Conservation (phyloP, 2,329 filamentous ascomycete species). For the Aspergillus spinulosporus region DNA sequence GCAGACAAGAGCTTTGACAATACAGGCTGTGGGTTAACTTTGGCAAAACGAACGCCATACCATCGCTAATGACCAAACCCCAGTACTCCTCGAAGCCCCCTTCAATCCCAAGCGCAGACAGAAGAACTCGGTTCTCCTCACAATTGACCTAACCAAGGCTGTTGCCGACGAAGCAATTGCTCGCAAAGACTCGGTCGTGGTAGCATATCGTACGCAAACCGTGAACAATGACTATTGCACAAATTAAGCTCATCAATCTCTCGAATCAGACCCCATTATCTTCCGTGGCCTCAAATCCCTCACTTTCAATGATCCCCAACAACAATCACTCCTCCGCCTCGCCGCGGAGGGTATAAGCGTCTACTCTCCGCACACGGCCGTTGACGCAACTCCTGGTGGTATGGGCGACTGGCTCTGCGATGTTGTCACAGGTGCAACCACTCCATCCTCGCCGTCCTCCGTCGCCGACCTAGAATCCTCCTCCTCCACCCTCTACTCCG, state of each 20-base stretch:
- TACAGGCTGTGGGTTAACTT: slow-evolving; percentile 65
- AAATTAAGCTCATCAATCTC: slow-evolving; percentile 3
- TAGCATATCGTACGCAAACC: slow-evolving; percentile 74
- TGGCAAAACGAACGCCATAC: neutral
- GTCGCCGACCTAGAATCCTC: neutral
- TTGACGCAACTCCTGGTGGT: slow-evolving; percentile 81
- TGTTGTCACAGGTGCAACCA: slow-evolving; percentile 64
- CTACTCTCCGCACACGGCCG: slow-evolving; percentile 92
- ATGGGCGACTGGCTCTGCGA: slow-evolving; percentile 94
- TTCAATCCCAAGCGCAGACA: slow-evolving; percentile 58
- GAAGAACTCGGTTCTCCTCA: slow-evolving; percentile 71
- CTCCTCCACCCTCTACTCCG: neutral
- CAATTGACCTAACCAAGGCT: slow-evolving; percentile 84
- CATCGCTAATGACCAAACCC: slow-evolving; percentile 3
- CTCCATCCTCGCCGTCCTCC: slow-evolving; percentile 8
- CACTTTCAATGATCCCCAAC: slow-evolving; percentile 80
- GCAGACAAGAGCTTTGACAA: slow-evolving; percentile 95
- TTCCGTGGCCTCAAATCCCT: slow-evolving; percentile 90
- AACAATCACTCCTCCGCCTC: slow-evolving; percentile 77
- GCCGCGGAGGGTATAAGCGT: slow-evolving; percentile 87
- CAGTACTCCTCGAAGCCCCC: slow-evolving; percentile 69
- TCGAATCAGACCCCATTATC: slow-evolving; percentile 79
- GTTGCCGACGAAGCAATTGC: slow-evolving; percentile 89
- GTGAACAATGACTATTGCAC: neutral
- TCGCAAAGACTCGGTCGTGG: slow-evolving; percentile 72